phyloP scores from a whole-genome alignment of 257 asterid species.

The Anisodus acutangulus region DNA sequence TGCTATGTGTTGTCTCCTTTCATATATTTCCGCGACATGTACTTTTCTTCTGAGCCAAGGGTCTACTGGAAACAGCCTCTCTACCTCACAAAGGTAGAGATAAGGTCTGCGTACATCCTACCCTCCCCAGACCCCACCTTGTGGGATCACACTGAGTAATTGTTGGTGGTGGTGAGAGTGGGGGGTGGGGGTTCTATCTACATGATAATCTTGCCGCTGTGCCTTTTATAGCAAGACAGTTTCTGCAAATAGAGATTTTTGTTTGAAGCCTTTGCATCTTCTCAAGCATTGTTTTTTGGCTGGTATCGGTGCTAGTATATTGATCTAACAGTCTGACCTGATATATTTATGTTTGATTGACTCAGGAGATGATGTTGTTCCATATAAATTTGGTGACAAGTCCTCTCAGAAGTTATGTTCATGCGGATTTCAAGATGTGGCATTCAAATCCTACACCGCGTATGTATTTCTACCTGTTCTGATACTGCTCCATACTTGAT shows the following conservation, averaged over 20 bases:
- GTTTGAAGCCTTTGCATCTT: background rate
- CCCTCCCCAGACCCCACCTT: too few species aligned
- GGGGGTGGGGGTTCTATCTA: too few species aligned
- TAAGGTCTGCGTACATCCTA: too few species aligned
- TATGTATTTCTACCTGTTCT: slow-evolving; percentile 35
- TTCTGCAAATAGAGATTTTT: background rate
- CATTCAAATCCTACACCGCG: slow-evolving; percentile 67
- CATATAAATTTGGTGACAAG: slow-evolving; percentile 67
- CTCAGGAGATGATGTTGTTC: slow-evolving; percentile 82
- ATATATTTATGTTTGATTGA: slow-evolving; percentile 31
- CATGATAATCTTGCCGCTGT: background rate
- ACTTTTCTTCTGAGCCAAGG: too few species aligned
- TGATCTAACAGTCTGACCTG: background rate
- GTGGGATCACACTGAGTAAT: too few species aligned
- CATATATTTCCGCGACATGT: too few species aligned
- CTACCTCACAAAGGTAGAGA: too few species aligned
- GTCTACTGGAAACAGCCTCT: too few species aligned
- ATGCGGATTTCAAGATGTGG: slow-evolving; percentile 60
- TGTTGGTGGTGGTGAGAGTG: too few species aligned
- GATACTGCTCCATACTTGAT: background rate
- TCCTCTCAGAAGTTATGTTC: slow-evolving; percentile 59
- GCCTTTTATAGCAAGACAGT: background rate
- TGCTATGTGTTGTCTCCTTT: too few species aligned
- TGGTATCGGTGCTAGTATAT: background rate
- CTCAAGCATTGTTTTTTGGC: background rate